phyloP scores from a whole-genome alignment of 176 grass and related monocot genomes.

The Zizania latifolia region DNA sequence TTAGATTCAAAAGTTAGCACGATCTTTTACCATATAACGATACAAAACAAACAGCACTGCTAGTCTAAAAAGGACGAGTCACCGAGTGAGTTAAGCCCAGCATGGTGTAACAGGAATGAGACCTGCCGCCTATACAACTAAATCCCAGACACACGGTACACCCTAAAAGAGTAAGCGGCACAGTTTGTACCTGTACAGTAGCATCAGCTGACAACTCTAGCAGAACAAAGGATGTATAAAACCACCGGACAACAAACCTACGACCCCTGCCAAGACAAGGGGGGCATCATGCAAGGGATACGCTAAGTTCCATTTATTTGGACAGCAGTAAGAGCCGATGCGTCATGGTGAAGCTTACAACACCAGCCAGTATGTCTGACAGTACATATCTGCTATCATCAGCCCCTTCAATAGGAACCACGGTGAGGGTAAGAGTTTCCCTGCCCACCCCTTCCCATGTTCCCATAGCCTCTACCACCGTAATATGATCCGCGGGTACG shows the following conservation, averaged over 20 bases:
- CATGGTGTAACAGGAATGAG: slow-evolving; percentile 23
- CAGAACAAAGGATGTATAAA: slow-evolving; percentile 3
- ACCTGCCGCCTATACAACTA: slow-evolving; percentile 51
- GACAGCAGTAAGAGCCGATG: slow-evolving; percentile 16
- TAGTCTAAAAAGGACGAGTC: neutral
- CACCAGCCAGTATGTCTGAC: slow-evolving; percentile 12
- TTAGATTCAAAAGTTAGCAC: neutral
- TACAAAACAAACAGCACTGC: slow-evolving; percentile 26
- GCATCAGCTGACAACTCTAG: slow-evolving; percentile 26
- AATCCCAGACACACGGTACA: slow-evolving; percentile 19
- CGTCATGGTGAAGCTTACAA: slow-evolving; percentile 23
- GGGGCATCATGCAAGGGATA: too few species aligned
- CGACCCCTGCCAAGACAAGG: slow-evolving; percentile 4
- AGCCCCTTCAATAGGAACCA: slow-evolving; percentile 33
- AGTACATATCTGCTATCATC: neutral
- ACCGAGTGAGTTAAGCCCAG: slow-evolving; percentile 9
- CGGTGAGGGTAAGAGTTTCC: slow-evolving; percentile 33
- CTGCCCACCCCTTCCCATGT: slow-evolving; percentile 31
- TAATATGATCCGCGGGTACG: slow-evolving; percentile 53
- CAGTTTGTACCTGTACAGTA: slow-evolving; percentile 19
- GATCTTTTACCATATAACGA: slow-evolving; percentile 1
- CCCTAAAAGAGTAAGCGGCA: neutral
- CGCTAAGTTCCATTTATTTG: slow-evolving; percentile 35
- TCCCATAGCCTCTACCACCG: slow-evolving; percentile 50
- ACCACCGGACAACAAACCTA: neutral